Evolutionary conservation across 2,329 filamentous ascomycete genomes (phyloP).

Genomic region (Gyromitra esculenta): DNA sequence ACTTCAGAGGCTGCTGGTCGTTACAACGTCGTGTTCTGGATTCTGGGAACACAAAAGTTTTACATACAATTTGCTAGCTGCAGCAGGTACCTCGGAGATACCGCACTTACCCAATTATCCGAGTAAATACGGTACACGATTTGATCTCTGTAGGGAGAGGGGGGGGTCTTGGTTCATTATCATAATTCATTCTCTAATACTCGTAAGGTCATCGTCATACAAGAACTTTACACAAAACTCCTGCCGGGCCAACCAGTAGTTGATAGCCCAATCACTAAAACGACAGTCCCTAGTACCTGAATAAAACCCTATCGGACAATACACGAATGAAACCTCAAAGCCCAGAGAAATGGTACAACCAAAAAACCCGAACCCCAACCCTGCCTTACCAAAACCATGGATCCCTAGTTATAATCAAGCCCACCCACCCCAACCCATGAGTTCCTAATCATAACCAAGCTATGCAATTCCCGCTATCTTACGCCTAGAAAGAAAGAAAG

Average conservation of each 20-base stretch:
- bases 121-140: neutral
- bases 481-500: slow-evolving; percentile 19
- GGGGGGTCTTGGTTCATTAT: neutral
- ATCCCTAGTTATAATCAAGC: neutral
- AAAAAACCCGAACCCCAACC: neutral
- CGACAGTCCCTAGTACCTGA: neutral
- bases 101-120: too few relatives aligned
- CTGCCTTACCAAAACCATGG: neutral
- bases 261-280: neutral
- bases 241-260: neutral
- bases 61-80: too few relatives aligned
- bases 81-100: too few relatives aligned
- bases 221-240: neutral
- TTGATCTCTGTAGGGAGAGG: neutral
- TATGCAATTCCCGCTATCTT: neutral
- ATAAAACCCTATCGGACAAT: neutral
- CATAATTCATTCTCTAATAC: neutral
- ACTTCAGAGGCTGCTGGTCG: too few relatives aligned
- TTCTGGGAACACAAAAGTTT: too few relatives aligned
- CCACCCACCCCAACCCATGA: too few relatives aligned
- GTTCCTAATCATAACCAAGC: neutral
- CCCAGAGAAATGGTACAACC: neutral
- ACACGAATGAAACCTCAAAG: neutral
- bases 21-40: too few relatives aligned
- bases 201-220: neutral